These are phyloP conservation scores for Drosera spatulata DNA, from an alignment of 179 eudicot species.

Conservation along the genomic window DNA sequence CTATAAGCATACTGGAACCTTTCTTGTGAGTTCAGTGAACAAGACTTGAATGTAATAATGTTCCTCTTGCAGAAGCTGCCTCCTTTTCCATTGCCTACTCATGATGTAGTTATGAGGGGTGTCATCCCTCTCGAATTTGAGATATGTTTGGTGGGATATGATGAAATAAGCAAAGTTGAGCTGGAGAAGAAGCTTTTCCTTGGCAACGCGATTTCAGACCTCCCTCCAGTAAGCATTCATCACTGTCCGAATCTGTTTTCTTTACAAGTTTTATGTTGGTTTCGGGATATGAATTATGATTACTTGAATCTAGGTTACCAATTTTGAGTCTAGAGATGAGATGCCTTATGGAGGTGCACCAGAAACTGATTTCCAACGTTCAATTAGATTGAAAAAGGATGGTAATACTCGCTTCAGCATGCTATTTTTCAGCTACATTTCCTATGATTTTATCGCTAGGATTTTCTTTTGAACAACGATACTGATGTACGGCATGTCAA, in stretches of 20 bases:
- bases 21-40: not conserved
- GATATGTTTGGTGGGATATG: conserved; percentile 36
- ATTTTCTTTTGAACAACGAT: no score
- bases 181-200: conserved; percentile 41
- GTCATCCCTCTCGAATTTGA: conserved; percentile 58
- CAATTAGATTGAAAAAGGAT: conserved; percentile 33
- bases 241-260: not conserved
- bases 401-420: conserved; percentile 20
- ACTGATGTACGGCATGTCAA: no score
- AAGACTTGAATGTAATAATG: not conserved
- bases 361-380: conserved; percentile 31
- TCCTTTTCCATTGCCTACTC: conserved; percentile 75
- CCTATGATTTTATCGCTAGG: no score
- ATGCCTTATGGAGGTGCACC: conserved; percentile 31
- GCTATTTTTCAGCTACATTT: not conserved
- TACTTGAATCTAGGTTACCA: conserved; percentile 26
- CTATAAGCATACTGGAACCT: no score
- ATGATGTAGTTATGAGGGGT: conserved; percentile 51
- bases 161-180: conserved; percentile 13
- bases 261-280: no score
- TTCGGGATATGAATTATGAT: not conserved
- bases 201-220: conserved; percentile 60
- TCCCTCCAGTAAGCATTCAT: conserved; percentile 42
- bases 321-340: conserved; percentile 34
- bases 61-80: conserved; percentile 47